phyloP scores from a whole-genome alignment of 164 flowering plant genomes.

The Aristolochia fimbriata region DNA sequence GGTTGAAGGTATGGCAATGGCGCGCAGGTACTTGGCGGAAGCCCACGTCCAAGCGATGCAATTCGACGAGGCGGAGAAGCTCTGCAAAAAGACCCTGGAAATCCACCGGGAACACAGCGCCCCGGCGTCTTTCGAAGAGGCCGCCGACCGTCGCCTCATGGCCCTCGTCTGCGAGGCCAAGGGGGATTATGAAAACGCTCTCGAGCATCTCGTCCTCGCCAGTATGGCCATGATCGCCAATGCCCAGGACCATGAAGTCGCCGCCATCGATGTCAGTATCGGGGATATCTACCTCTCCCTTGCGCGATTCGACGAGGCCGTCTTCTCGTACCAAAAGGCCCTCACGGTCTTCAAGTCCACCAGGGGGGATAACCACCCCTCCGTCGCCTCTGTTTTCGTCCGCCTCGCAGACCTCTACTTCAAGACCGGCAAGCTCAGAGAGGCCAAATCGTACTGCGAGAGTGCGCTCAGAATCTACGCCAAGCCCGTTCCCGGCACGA shows the following conservation, averaged over 20 bases:
- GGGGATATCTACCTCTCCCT: conserved; percentile 83
- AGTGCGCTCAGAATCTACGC: conserved; percentile 81
- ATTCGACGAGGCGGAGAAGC: conserved; percentile 78
- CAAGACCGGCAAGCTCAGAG: conserved; percentile 86
- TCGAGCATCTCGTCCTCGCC: conserved; percentile 96
- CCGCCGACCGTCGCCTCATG: conserved; percentile 95
- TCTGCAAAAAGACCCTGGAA: conserved; percentile 84
- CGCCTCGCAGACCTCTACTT: conserved; percentile 89
- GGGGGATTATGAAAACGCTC: conserved; percentile 85
- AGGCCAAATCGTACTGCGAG: conserved; percentile 90
- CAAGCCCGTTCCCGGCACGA: conserved; percentile 92
- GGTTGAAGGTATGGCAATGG: neutral
- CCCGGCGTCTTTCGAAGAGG: conserved; percentile 92
- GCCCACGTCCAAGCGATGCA: conserved; percentile 98
- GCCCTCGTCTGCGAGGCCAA: conserved; percentile 92
- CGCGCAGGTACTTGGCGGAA: conserved; percentile 81
- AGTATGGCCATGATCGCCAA: conserved; percentile 96
- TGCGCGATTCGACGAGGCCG: conserved; percentile 87
- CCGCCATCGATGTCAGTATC: conserved; percentile 87
- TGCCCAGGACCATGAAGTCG: conserved; percentile 86
- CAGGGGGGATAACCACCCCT: conserved; percentile 82
- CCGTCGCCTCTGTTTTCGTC: conserved; percentile 82
- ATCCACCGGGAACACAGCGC: conserved; percentile 86
- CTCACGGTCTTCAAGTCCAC: conserved; percentile 94
- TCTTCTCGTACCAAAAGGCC: conserved; percentile 95